phyloP scores from a whole-genome alignment of 2,329 filamentous ascomycete genomes.

The Ceratocystis destructans region DNA sequence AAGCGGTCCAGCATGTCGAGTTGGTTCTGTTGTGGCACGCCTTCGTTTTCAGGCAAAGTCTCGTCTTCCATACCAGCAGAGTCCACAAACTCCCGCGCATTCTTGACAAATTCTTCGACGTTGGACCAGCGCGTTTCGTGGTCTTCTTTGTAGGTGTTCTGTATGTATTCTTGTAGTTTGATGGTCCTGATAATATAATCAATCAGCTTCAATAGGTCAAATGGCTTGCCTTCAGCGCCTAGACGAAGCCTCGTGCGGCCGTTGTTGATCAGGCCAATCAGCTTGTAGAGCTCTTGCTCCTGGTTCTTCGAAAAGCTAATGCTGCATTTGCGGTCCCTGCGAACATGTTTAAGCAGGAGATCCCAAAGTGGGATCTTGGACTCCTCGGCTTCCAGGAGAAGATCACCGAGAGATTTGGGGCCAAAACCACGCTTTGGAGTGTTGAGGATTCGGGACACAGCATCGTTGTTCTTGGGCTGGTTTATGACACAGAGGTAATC shows the following conservation, averaged over 20 bases:
- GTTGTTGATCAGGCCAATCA: constrained; percentile 33
- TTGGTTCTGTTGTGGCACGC: constrained; percentile 52
- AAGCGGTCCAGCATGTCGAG: constrained; percentile 56
- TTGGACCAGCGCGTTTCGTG: constrained; percentile 74
- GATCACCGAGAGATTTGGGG: constrained; percentile 56
- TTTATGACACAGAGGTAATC: constrained; percentile 80
- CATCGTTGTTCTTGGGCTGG: constrained; percentile 77
- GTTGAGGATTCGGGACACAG: constrained; percentile 71
- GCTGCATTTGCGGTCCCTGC: constrained; percentile 34
- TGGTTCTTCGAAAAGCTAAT: constrained; percentile 38
- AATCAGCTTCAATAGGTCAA: constrained; percentile 36
- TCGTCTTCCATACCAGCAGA: constrained; percentile 38
- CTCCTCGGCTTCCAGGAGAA: constrained; percentile 64
- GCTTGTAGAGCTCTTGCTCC: constrained; percentile 28
- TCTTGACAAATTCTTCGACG: constrained; percentile 70
- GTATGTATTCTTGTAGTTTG: constrained; percentile 59
- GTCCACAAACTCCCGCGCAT: constrained; percentile 57
- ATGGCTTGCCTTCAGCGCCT: constrained; percentile 23
- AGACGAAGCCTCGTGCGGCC: constrained; percentile 25
- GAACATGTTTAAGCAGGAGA: constrained; percentile 46
- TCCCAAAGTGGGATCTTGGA: constrained; percentile 60
- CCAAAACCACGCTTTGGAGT: constrained; percentile 69
- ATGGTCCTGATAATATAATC: constrained; percentile 48
- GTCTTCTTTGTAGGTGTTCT: constrained; percentile 57
- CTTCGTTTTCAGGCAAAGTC: constrained; percentile 52